A percentile compares a stretch with the other conserved stretches of the same genome.
Conservation (phyloP, 805 yeast species). For the Alloascoidea africana region DNA sequence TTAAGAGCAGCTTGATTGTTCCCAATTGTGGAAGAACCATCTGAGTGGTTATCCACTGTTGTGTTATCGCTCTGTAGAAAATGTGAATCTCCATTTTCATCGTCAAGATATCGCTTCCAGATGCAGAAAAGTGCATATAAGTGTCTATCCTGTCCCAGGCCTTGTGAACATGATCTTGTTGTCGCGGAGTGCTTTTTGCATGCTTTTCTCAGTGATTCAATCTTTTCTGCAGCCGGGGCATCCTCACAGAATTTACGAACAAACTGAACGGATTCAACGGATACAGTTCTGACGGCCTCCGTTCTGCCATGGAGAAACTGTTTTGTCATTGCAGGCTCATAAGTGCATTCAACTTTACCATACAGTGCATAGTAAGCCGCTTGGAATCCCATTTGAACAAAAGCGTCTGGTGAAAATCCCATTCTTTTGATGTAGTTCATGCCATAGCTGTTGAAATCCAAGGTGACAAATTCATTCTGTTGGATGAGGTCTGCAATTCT, state of each 20-base stretch:
- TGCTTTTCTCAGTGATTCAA: conserved; percentile 46
- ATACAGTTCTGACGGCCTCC: conserved; percentile 80
- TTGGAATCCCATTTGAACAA: conserved; percentile 86
- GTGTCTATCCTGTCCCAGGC: conserved; percentile 88
- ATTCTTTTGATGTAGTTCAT: conserved; percentile 64
- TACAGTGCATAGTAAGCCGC: conserved; percentile 84
- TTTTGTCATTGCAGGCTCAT: conserved; percentile 96
- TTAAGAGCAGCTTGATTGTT: no score
- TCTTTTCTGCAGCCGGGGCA: conserved; percentile 43
- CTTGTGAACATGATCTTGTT: conserved; percentile 55
- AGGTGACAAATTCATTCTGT: conserved; percentile 74
- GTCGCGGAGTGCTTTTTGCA: conserved; percentile 54
- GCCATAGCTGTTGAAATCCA: conserved; percentile 57
- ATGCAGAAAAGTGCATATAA: conserved; percentile 75
- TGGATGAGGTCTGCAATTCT: conserved; percentile 74
- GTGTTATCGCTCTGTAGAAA: no score
- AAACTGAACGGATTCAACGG: conserved; percentile 64
- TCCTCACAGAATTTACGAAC: conserved; percentile 75
- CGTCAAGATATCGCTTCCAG: no score
- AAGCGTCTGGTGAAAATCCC: conserved; percentile 90
- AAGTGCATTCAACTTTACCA: conserved; percentile 87
- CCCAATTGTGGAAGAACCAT: no score
- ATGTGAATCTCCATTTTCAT: no score
- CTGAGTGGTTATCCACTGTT: no score
- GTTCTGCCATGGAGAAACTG: conserved; percentile 80